Evolutionary conservation across 768 basidiomycete species (phyloP).

Genomic region (Rhizopogon salebrosus): DNA sequence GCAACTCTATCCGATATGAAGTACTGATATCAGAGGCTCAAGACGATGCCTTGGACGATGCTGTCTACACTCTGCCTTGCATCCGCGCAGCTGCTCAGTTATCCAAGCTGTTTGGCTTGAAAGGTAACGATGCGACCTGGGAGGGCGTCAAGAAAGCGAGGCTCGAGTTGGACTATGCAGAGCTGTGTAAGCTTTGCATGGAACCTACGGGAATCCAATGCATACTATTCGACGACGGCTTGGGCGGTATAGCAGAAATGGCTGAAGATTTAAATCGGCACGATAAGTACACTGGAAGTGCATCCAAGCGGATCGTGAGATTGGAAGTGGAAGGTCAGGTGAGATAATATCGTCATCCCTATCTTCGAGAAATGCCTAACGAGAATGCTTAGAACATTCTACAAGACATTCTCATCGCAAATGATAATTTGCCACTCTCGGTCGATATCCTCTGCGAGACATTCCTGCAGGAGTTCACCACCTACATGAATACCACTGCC

Average conservation of each 20-base stretch:
- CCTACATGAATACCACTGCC: conserved; percentile 33
- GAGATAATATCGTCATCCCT: neutral
- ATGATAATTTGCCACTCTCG: neutral
- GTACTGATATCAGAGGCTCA: conserved; percentile 62
- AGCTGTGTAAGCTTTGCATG: conserved; percentile 55
- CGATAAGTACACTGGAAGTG: conserved; percentile 47
- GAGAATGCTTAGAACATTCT: conserved; percentile 7
- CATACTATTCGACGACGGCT: conserved; percentile 70
- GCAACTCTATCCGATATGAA: conserved; percentile 50
- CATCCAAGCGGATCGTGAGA: conserved; percentile 58
- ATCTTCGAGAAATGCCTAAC: conserved; percentile 3
- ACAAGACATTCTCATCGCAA: conserved; percentile 20
- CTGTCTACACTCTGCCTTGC: conserved; percentile 53
- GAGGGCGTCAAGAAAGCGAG: conserved; percentile 50
- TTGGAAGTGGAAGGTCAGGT: conserved; percentile 75
- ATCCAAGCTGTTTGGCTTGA: conserved; percentile 42
- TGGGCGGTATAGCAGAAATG: conserved; percentile 42
- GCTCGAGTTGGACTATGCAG: conserved; percentile 40
- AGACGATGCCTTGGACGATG: conserved; percentile 48
- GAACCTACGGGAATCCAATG: conserved; percentile 54
- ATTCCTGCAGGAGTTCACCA: conserved; percentile 33
- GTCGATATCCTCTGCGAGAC: conserved; percentile 8
- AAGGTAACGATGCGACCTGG: conserved; percentile 40
- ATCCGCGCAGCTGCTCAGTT: conserved; percentile 55
- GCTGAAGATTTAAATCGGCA: conserved; percentile 58